Conservation (phyloP, 1,139 yeast genomes). For the Yamadazyma oceani region DNA sequence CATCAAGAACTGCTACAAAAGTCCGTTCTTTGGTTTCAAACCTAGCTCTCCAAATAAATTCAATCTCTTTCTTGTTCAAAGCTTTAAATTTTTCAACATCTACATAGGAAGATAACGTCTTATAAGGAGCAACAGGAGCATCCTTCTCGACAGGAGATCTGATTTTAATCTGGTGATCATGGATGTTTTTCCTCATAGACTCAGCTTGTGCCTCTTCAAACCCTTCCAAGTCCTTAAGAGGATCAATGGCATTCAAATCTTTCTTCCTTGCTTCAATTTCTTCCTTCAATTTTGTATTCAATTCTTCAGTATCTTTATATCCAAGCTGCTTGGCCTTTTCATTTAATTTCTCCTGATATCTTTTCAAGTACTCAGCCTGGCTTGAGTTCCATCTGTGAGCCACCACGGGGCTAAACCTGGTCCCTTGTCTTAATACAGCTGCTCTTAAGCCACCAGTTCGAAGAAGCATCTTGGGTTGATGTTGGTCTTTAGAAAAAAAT, state of each 20-base stretch:
- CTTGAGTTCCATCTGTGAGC: constrained; percentile 10
- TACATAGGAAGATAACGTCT: constrained; percentile 68
- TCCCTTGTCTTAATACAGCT: not conserved
- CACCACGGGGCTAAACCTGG: not conserved
- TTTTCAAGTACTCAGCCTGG: constrained; percentile 15
- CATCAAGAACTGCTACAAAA: constrained; percentile 64
- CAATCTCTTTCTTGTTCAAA: constrained; percentile 64
- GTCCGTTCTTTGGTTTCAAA: constrained; percentile 62
- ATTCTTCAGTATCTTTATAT: constrained; percentile 52
- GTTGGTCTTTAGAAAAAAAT: no score
- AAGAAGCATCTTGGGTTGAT: no score
- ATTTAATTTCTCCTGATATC: constrained; percentile 35
- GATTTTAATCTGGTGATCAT: constrained; percentile 68
- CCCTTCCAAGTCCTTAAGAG: constrained; percentile 64
- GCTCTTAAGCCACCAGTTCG: not conserved
- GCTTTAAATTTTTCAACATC: constrained; percentile 65
- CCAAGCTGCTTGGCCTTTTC: constrained; percentile 41
- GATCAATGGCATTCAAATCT: constrained; percentile 64
- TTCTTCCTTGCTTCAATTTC: constrained; percentile 57
- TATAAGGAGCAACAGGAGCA: constrained; percentile 56
- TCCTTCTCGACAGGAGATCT: constrained; percentile 51
- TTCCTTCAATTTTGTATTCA: constrained; percentile 62
- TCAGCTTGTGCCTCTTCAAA: constrained; percentile 44
- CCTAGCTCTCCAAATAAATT: constrained; percentile 86
- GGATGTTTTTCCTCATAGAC: constrained; percentile 31